Percentiles rank a stretch among this genome's conserved stretches.
Evolutionary conservation across 2,329 filamentous ascomycete genomes (phyloP).

Genomic region (Aureobasidium sp.): DNA sequence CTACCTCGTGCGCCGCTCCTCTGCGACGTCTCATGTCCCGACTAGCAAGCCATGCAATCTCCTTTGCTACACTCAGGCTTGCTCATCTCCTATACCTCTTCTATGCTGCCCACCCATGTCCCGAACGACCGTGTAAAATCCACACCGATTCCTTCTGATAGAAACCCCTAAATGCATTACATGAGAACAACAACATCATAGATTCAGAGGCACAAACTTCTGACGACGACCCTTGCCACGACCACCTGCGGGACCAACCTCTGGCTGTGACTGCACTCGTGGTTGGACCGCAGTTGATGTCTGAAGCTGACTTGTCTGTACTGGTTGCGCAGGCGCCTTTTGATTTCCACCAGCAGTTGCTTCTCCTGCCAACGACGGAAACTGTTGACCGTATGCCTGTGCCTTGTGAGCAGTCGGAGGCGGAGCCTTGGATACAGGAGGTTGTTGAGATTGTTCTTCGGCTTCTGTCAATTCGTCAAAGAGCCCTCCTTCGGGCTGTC

Average conservation of each 20-base stretch:
- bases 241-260: background rate
- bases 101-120: too few relatives aligned
- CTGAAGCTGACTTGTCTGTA: background rate
- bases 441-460: constrained; percentile 4
- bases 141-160: background rate
- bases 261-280: background rate
- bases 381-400: constrained; percentile 12
- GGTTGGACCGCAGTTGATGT: background rate
- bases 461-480: constrained; percentile 24
- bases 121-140: too few relatives aligned
- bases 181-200: background rate
- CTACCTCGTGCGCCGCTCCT: background rate
- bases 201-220: constrained; percentile 11
- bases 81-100: background rate
- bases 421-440: background rate
- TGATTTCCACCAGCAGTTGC: background rate
- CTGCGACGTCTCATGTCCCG: background rate
- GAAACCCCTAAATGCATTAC: background rate
- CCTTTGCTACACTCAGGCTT: background rate
- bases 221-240: constrained; percentile 10
- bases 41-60: constrained; percentile 1
- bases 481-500: constrained; percentile 23
- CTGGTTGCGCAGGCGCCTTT: background rate
- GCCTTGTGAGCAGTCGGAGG: constrained; percentile 8
- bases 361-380: background rate